Percentiles rank a stretch among this genome's conserved stretches.
Evolutionary conservation across 2,329 filamentous ascomycete genomes (phyloP).

Genomic region (Podosphaera xanthii): DNA sequence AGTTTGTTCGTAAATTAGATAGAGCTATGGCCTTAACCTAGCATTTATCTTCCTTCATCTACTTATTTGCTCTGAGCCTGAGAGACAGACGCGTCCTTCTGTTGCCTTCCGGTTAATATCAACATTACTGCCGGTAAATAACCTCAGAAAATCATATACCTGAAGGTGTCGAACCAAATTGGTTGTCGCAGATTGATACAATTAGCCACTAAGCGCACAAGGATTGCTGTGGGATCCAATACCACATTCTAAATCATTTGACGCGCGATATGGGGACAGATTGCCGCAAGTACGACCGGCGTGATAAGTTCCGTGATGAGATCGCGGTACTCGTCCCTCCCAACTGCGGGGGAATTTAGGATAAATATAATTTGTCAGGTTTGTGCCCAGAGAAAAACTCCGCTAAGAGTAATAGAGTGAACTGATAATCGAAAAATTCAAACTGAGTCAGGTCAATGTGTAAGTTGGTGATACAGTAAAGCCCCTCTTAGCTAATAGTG

Average conservation of each 20-base stretch:
- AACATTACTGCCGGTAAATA: not conserved
- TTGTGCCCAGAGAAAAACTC: not conserved
- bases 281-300: not conserved
- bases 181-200: not conserved
- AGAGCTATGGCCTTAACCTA: not conserved
- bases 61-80: not conserved
- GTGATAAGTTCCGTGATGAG: not conserved
- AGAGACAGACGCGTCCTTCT: not conserved
- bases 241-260: not conserved
- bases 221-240: not conserved
- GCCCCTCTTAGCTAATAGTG: too few relatives aligned
- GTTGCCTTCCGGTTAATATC: not conserved
- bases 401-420: not conserved
- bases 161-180: not conserved
- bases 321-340: not conserved
- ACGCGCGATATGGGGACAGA: too few relatives aligned
- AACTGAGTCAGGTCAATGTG: not conserved
- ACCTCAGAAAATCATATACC: not conserved
- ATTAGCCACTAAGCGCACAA: not conserved
- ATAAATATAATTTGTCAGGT: not conserved
- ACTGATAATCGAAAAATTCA: not conserved
- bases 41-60: not conserved
- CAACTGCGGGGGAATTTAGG: not conserved
- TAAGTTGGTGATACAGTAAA: too few relatives aligned
- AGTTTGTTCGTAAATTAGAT: too few relatives aligned